phyloP scores from a whole-genome alignment of 495 filamentous ascomycete genomes.

The Trypethelium eluteriae region DNA sequence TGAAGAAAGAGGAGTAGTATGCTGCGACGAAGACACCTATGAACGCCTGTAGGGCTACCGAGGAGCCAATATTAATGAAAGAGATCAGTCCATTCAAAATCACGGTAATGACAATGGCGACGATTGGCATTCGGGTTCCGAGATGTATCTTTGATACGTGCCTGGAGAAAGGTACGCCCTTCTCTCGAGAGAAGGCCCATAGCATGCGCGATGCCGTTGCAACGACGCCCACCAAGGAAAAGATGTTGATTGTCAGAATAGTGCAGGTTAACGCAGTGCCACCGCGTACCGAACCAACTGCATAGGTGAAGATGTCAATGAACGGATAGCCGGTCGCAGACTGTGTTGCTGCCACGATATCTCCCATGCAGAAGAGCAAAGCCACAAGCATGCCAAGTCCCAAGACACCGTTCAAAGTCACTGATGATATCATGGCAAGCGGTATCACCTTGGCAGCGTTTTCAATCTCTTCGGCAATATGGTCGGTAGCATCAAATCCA shows the following conservation, averaged over 20 bases:
- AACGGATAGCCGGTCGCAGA: slow-evolving; percentile 18
- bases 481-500: slow-evolving; percentile 17
- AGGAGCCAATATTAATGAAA: slow-evolving; percentile 22
- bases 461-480: slow-evolving; percentile 20
- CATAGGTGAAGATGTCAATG: slow-evolving; percentile 16
- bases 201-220: slow-evolving; percentile 22
- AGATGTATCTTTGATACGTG: slow-evolving; percentile 7
- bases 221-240: slow-evolving; percentile 6
- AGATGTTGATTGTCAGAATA: neutral
- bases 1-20: slow-evolving; percentile 20
- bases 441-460: slow-evolving; percentile 13
- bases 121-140: slow-evolving; percentile 17
- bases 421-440: slow-evolving; percentile 19
- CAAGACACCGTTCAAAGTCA: slow-evolving; percentile 19
- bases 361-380: slow-evolving; percentile 19
- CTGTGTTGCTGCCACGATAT: slow-evolving; percentile 4
- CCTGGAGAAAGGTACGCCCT: slow-evolving; percentile 18
- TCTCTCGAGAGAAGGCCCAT: slow-evolving; percentile 25
- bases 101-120: slow-evolving; percentile 15
- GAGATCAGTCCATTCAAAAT: slow-evolving; percentile 14
- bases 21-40: slow-evolving; percentile 13
- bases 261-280: slow-evolving; percentile 9
- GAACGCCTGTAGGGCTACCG: slow-evolving; percentile 18
- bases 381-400: slow-evolving; percentile 18
- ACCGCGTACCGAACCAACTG: neutral